Evolutionary conservation across 1,284 basidiomycete species (phyloP).

Genomic region (Hemileia vastatrix): DNA sequence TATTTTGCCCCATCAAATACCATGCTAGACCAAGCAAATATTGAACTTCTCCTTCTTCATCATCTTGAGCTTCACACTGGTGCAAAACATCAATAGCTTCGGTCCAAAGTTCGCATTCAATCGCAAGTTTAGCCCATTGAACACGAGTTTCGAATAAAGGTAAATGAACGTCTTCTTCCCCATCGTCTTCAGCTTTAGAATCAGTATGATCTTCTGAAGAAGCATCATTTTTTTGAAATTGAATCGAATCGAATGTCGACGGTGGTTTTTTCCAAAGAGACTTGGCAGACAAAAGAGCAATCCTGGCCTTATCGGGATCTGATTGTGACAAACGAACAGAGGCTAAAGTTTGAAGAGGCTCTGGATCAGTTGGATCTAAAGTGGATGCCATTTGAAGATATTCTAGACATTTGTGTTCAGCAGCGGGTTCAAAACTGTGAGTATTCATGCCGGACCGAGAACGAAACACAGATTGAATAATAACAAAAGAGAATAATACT

Average conservation of each 20-base stretch:
- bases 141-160: constrained; percentile 67
- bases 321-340: constrained; percentile 83
- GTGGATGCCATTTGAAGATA: constrained; percentile 14
- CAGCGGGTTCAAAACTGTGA: constrained; percentile 17
- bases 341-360: constrained; percentile 56
- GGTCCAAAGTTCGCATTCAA: constrained; percentile 64
- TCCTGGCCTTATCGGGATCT: constrained; percentile 66
- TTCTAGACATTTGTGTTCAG: constrained; percentile 23
- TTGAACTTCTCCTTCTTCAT: constrained; percentile 81
- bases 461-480: too few relatives aligned
- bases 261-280: constrained; percentile 56
- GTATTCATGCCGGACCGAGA: too few relatives aligned
- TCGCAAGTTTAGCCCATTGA: constrained; percentile 66
- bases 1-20: constrained; percentile 53
- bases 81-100: constrained; percentile 67
- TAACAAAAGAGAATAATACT: constrained; percentile 9
- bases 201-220: neutral
- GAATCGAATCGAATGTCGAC: neutral
- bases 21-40: constrained; percentile 94
- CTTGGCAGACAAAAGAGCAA: constrained; percentile 62
- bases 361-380: constrained; percentile 7
- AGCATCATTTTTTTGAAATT: neutral
- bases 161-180: constrained; percentile 44
- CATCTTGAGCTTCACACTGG: constrained; percentile 69
- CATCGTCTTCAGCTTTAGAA: neutral